A percentile compares a stretch with the other conserved stretches of the same genome.
These are phyloP conservation scores for Helianthus annuus DNA, from an alignment of 129 eudicot species.

Conservation along the genomic window HanXRQr2.0-SUNRISE NC_035438.2:18095781-18096280, in stretches of 20 bases:
- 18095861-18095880: constrained; percentile 36
- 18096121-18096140: constrained; percentile 56
- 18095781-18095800: no score
- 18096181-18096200: constrained; percentile 43
- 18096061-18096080: constrained; percentile 35
- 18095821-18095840: no score
- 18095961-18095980: constrained; percentile 39
- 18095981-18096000: constrained; percentile 34
- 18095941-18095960: constrained; percentile 43
- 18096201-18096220: constrained; percentile 44
- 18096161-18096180: constrained; percentile 65
- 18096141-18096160: constrained; percentile 64
- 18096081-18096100: neutral
- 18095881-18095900: constrained; percentile 49
- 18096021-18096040: constrained; percentile 46
- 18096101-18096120: constrained; percentile 43
- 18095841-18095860: no score
- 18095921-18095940: constrained; percentile 50
- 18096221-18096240: constrained; percentile 63
- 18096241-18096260: constrained; percentile 59
- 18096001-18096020: constrained; percentile 61
- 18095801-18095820: no score
- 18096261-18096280: constrained; percentile 44
- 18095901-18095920: constrained; percentile 21
- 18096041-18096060: constrained; percentile 46